A percentile compares a stretch with the other conserved stretches of the same genome.
phyloP scores from a whole-genome alignment of 331 rosid species.

The Rhamnella rubrinervis region DNA sequence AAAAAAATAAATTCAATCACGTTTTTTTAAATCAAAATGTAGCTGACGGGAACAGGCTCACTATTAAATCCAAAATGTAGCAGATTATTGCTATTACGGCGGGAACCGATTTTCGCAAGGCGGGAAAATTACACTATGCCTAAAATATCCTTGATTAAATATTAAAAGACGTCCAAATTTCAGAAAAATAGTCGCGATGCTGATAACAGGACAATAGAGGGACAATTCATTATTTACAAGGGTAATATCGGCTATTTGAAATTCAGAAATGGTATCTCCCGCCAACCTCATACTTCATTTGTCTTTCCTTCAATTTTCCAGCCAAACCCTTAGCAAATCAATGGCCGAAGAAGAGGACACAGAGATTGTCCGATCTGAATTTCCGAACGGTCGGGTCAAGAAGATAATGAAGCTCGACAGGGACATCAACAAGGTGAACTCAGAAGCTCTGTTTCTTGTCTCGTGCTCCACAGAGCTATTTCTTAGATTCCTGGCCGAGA shows the following conservation, averaged over 20 bases:
- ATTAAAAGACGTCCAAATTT: no score
- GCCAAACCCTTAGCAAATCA: not conserved
- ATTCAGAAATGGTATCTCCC: conserved; percentile 28
- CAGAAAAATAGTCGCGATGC: no score
- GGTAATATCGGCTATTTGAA: not conserved
- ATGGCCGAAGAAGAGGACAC: conserved; percentile 39
- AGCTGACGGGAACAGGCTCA: no score
- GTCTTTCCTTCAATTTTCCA: not conserved
- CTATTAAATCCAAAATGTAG: no score
- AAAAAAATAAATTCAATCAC: no score
- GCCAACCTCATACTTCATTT: conserved; percentile 38
- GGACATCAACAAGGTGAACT: conserved; percentile 61
- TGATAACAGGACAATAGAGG: not conserved
- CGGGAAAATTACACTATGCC: not conserved
- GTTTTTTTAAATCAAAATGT: no score
- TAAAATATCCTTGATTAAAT: not conserved
- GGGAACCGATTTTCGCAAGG: conserved; percentile 10
- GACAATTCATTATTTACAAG: not conserved
- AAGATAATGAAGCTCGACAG: conserved; percentile 73
- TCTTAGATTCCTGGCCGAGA: conserved; percentile 67
- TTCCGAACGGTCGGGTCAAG: conserved; percentile 72
- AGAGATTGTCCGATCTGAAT: conserved; percentile 33
- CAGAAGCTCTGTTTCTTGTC: conserved; percentile 71
- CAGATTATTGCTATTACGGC: not conserved
- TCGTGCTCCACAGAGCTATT: conserved; percentile 78